phyloP scores from a whole-genome alignment of 179 eudicot species.

The Patellifolia procumbens region DNA sequence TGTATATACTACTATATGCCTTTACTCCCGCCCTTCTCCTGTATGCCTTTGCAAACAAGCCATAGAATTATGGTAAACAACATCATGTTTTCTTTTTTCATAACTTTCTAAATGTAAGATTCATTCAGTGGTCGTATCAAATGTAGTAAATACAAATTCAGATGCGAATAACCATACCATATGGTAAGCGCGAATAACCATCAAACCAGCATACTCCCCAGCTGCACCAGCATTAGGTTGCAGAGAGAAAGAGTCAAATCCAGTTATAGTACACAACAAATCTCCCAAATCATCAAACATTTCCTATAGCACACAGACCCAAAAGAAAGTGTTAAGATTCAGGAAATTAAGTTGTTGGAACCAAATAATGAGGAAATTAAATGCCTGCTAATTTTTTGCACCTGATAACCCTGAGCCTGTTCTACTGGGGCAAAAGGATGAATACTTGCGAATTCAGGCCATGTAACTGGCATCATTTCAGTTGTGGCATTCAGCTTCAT shows the following conservation, averaged over 20 bases:
- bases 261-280: constrained; percentile 81
- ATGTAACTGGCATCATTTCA: constrained; percentile 98
- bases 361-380: constrained; percentile 1
- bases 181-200: constrained; percentile 99
- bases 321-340: background rate
- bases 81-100: background rate
- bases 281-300: constrained; percentile 88
- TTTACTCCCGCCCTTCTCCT: no score
- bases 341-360: background rate
- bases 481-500: constrained; percentile 98
- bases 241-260: constrained; percentile 93
- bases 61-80: no score
- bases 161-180: constrained; percentile 44
- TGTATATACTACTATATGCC: no score
- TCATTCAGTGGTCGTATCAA: background rate
- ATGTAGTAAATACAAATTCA: background rate
- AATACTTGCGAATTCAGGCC: constrained; percentile 73
- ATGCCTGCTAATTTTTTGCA: constrained; percentile 18
- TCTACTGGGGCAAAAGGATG: constrained; percentile 95
- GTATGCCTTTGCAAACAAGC: background rate
- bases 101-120: background rate
- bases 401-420: constrained; percentile 92
- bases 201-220: constrained; percentile 96
- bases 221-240: constrained; percentile 99
- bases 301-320: constrained; percentile 48